A percentile compares a stretch with the other conserved stretches of the same genome.
These are phyloP conservation scores for Fusarium subglutinans DNA, from an alignment of 2,329 filamentous ascomycete species.

Conservation along the genomic window DNA sequence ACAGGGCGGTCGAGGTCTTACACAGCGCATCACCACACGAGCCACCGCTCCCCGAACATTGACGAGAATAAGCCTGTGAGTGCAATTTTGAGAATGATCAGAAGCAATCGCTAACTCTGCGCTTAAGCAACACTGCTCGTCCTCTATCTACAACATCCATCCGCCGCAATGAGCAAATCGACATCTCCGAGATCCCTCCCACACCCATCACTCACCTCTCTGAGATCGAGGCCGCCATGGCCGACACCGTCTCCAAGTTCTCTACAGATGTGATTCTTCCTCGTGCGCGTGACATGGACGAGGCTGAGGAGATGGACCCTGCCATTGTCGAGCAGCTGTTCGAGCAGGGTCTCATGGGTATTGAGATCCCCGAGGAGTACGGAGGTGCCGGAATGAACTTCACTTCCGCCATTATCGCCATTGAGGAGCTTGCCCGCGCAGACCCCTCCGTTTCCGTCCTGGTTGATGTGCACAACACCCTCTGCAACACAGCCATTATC, in stretches of 20 bases:
- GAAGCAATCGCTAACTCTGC: constrained; percentile 5
- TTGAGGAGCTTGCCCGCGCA: constrained; percentile 93
- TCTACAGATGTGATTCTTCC: constrained; percentile 88
- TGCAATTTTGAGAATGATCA: neutral
- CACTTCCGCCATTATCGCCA: constrained; percentile 92
- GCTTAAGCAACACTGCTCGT: constrained; percentile 51
- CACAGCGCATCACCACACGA: constrained; percentile 40
- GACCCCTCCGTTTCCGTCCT: constrained; percentile 95
- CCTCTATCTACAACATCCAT: constrained; percentile 68
- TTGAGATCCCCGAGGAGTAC: constrained; percentile 97
- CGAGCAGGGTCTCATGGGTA: constrained; percentile 95
- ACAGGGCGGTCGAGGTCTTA: constrained; percentile 53
- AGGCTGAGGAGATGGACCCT: constrained; percentile 93
- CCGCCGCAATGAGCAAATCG: constrained; percentile 57
- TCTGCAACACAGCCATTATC: constrained; percentile 92
- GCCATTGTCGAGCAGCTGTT: constrained; percentile 90
- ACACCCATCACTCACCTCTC: constrained; percentile 94
- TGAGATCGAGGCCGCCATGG: constrained; percentile 89
- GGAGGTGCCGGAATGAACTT: constrained; percentile 99
- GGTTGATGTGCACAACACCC: constrained; percentile 97
- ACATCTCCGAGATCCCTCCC: constrained; percentile 82
- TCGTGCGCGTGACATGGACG: constrained; percentile 96
- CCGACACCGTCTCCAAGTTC: constrained; percentile 89
- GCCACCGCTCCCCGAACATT: constrained; percentile 36
- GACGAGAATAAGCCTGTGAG: constrained; percentile 43